Evolutionary conservation across 2,329 filamentous ascomycete genomes (phyloP).

Genomic region (Hypoxylon sp.): DNA sequence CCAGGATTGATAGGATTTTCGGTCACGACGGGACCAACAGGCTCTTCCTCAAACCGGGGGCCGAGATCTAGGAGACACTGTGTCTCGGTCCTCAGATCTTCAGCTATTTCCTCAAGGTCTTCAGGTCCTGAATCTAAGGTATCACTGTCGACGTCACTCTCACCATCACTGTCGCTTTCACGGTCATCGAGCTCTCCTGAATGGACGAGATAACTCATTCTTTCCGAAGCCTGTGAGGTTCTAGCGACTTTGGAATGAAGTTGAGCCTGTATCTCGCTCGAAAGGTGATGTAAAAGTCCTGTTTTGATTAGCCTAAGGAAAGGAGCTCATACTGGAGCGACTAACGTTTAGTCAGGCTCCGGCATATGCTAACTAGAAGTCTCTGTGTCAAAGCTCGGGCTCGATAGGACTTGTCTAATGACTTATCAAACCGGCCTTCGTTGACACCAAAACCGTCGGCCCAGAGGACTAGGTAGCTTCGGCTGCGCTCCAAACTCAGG

Average conservation of each 20-base stretch:
- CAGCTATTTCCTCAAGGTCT: conserved; percentile 40
- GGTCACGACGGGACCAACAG: not conserved
- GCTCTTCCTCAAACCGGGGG: conserved; percentile 32
- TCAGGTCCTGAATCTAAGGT: not conserved
- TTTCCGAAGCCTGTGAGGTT: not conserved
- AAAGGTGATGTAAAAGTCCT: not conserved
- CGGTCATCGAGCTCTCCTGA: not conserved
- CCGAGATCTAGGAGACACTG: conserved; percentile 42
- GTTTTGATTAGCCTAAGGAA: not conserved
- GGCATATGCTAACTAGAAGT: conserved; percentile 2
- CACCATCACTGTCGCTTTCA: not conserved
- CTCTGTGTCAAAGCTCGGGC: not conserved
- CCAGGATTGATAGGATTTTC: not conserved
- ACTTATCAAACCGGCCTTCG: not conserved
- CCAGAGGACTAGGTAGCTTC: not conserved
- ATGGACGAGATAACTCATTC: not conserved
- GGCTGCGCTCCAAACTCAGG: conserved; percentile 1
- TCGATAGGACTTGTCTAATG: conserved; percentile 2
- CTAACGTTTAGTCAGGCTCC: not conserved
- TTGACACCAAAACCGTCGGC: not conserved
- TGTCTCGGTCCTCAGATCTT: conserved; percentile 42
- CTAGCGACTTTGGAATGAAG: not conserved
- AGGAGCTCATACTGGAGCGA: not conserved
- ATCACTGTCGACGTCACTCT: not conserved
- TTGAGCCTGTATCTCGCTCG: not conserved